phyloP scores from a whole-genome alignment of 148 eudicot genomes.

The Camellia granthamiana region DNA sequence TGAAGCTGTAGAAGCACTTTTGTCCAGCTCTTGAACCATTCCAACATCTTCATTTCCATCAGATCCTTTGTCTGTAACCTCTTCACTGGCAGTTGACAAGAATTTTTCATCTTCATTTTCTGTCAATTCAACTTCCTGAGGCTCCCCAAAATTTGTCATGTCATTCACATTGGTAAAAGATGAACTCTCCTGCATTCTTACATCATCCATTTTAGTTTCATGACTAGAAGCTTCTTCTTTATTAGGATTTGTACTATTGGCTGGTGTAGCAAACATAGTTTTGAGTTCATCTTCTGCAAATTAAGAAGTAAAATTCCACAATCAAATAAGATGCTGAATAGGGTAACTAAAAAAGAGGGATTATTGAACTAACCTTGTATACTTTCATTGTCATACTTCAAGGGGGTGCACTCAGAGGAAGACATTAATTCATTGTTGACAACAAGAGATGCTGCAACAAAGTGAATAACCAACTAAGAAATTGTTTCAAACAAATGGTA shows the following conservation, averaged over 20 bases:
- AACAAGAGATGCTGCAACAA: not conserved
- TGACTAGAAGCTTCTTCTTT: not conserved
- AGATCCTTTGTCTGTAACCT: not conserved
- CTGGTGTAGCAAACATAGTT: not conserved
- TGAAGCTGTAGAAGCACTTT: not conserved
- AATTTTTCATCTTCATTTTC: constrained; percentile 1
- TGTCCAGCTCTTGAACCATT: not conserved
- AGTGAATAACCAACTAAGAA: not conserved
- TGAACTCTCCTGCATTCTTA: not conserved
- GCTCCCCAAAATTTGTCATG: not conserved
- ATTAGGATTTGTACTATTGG: not conserved
- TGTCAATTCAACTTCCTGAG: not conserved
- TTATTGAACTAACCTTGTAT: not conserved
- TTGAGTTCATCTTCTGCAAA: not conserved
- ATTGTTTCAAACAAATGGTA: too few species aligned
- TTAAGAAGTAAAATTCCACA: not conserved
- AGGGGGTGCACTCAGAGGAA: not conserved
- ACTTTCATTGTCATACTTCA: not conserved
- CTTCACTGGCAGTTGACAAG: not conserved
- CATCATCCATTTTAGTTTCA: not conserved
- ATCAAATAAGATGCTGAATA: too few species aligned
- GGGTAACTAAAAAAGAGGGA: not conserved
- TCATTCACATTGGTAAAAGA: not conserved
- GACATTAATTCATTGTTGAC: not conserved
- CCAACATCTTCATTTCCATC: not conserved